These are phyloP conservation scores for Camelina neglecta DNA, from an alignment of 345 rosid genomes.

Conservation along the genomic window DNA sequence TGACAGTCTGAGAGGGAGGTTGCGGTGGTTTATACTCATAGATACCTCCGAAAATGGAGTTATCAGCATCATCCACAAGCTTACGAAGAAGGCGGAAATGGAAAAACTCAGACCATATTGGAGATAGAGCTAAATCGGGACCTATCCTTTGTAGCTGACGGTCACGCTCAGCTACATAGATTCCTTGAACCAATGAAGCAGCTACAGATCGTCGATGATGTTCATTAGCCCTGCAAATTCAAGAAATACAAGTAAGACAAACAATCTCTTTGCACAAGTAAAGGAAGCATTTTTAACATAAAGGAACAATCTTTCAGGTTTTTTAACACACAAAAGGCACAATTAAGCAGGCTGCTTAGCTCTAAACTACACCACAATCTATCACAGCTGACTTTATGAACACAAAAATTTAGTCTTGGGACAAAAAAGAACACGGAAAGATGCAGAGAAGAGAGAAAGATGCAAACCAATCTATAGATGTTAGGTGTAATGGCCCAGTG, in stretches of 20 bases:
- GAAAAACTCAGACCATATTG: constrained; percentile 88
- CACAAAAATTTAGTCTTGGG: neutral
- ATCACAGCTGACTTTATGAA: neutral
- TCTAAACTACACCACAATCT: neutral
- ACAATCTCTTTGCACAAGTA: neutral
- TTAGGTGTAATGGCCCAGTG: constrained; percentile 72
- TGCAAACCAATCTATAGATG: constrained; percentile 66
- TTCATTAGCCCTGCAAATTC: constrained; percentile 61
- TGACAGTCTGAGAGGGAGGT: constrained; percentile 24
- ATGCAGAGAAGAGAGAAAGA: constrained; percentile 6
- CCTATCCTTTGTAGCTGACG: constrained; percentile 78
- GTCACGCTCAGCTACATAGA: constrained; percentile 78
- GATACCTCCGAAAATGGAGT: constrained; percentile 80
- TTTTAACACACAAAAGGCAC: neutral
- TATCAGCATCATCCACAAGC: constrained; percentile 75
- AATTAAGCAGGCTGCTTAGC: neutral
- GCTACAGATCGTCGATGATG: constrained; percentile 74
- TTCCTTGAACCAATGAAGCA: constrained; percentile 84
- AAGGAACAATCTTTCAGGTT: neutral
- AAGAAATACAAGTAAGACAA: neutral
- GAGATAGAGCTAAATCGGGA: constrained; percentile 60
- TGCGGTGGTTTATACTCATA: constrained; percentile 64
- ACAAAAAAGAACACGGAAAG: neutral
- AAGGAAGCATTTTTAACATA: neutral
- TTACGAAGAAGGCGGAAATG: constrained; percentile 59